phyloP scores from a whole-genome alignment of 371 early-diverging fungal genomes.

The Lichtheimia hyalospora region DNA sequence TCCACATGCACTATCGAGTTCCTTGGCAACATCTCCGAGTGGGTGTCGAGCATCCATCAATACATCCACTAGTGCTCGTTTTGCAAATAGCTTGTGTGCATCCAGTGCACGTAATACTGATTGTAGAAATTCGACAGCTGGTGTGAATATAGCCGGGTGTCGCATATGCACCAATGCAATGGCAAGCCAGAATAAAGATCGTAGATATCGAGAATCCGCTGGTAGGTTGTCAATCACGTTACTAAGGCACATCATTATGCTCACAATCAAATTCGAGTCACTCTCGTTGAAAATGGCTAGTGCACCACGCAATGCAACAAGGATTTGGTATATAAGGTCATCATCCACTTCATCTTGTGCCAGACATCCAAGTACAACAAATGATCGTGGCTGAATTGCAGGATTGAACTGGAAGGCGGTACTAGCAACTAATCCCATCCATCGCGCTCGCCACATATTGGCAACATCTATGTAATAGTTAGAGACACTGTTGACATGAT shows the following conservation, averaged over 20 bases:
- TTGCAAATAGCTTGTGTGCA: constrained; percentile 64
- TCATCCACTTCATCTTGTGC: constrained; percentile 88
- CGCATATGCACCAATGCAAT: constrained; percentile 85
- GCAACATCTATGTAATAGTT: constrained; percentile 55
- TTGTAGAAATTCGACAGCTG: constrained; percentile 70
- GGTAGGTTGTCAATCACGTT: constrained; percentile 83
- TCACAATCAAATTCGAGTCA: constrained; percentile 72
- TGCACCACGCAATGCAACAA: constrained; percentile 84
- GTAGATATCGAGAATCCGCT: constrained; percentile 72
- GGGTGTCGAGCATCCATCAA: constrained; percentile 70
- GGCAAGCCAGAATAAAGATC: constrained; percentile 88
- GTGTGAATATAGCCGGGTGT: constrained; percentile 73
- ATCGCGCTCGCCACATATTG: constrained; percentile 84
- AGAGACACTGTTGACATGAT: not conserved
- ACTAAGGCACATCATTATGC: constrained; percentile 85
- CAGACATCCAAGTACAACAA: constrained; percentile 90
- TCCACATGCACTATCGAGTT: constrained; percentile 73
- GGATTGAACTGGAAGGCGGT: constrained; percentile 93
- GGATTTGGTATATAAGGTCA: constrained; percentile 84
- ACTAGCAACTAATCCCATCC: constrained; percentile 90
- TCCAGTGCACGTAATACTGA: constrained; percentile 76
- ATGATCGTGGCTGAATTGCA: constrained; percentile 90
- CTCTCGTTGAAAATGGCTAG: constrained; percentile 81
- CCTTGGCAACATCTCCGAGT: constrained; percentile 60
- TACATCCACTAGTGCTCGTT: constrained; percentile 62